Percentiles rank a stretch among this genome's conserved stretches.
These are phyloP conservation scores for Fusarium sp. DNA, from an alignment of 2,329 filamentous ascomycete genomes.

Conservation along the genomic window DNA sequence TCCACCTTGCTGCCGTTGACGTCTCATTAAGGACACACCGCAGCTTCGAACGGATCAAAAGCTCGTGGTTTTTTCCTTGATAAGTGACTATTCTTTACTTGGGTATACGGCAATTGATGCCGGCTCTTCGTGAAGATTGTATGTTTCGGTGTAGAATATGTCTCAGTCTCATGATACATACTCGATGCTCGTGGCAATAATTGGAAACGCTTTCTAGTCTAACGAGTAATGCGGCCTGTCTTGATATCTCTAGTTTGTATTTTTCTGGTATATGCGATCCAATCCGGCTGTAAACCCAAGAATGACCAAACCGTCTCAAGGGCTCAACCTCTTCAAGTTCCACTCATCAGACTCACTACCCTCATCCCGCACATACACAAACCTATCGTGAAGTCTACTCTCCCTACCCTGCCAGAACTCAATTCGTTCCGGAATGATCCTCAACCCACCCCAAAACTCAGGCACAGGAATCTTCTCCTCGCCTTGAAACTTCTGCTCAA, in stretches of 20 bases:
- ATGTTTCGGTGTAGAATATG: neutral
- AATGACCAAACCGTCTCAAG: conserved; percentile 51
- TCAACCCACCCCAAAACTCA: conserved; percentile 93
- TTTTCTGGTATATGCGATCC: too few species aligned
- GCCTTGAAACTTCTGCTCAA: conserved; percentile 81
- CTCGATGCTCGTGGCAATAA: too few species aligned
- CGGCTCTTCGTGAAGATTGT: neutral
- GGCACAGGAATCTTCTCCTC: conserved; percentile 88
- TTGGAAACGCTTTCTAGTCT: neutral
- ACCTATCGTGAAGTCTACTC: conserved; percentile 93
- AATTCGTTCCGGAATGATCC: conserved; percentile 86
- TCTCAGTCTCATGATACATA: too few species aligned
- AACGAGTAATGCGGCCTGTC: too few species aligned
- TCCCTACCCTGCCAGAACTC: conserved; percentile 98
- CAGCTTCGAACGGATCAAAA: conserved; percentile 3
- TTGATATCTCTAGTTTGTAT: too few species aligned
- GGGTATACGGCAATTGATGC: conserved; percentile 4
- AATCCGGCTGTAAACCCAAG: neutral
- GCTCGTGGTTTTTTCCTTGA: conserved; percentile 4
- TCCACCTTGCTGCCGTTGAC: conserved; percentile 17
- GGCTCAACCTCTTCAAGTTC: conserved; percentile 82
- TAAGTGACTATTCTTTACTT: neutral
- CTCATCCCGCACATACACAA: conserved; percentile 80
- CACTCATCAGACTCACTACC: conserved; percentile 63
- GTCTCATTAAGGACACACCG: conserved; percentile 18